Evolutionary conservation across 371 early-diverging fungal species (phyloP).

Genomic region (Zopfochytrium polystomum): DNA sequence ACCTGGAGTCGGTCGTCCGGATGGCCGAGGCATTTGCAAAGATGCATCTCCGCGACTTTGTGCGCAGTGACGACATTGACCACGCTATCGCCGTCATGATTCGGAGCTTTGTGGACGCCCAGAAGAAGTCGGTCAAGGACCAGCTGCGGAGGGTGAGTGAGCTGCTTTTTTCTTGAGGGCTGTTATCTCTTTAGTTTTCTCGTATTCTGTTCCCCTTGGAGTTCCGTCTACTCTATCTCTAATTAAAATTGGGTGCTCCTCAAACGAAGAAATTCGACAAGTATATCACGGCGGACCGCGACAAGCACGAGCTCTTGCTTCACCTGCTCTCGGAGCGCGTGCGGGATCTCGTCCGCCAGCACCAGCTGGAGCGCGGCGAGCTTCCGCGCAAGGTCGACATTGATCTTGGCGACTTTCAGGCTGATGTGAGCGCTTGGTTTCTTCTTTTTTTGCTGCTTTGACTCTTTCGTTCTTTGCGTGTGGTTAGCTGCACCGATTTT

Average conservation of each 20-base stretch:
- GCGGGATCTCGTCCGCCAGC: slow-evolving; percentile 70
- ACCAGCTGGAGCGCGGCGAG: slow-evolving; percentile 59
- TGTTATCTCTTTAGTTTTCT: slow-evolving; percentile 1
- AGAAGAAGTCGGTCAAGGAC: slow-evolving; percentile 93
- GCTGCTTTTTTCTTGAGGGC: not conserved
- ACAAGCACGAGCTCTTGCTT: slow-evolving; percentile 75
- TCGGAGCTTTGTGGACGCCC: slow-evolving; percentile 93
- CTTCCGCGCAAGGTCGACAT: slow-evolving; percentile 59
- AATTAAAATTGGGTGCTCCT: too few relatives aligned
- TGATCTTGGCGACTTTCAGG: slow-evolving; percentile 62
- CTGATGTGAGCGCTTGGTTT: slow-evolving; percentile 21
- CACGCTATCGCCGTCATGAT: slow-evolving; percentile 92
- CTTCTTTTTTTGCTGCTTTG: slow-evolving; percentile 6
- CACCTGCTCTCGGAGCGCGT: slow-evolving; percentile 71
- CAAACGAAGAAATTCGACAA: slow-evolving; percentile 68
- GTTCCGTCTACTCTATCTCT: too few relatives aligned
- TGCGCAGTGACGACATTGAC: slow-evolving; percentile 92
- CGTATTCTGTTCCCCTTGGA: too few relatives aligned
- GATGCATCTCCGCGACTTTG: slow-evolving; percentile 95
- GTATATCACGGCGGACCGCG: slow-evolving; percentile 74
- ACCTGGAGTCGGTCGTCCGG: slow-evolving; percentile 97
- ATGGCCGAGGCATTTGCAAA: slow-evolving; percentile 97
- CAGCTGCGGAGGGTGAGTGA: slow-evolving; percentile 46
- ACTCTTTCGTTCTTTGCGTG: not conserved
- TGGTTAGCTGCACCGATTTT: not conserved